Base-by-base conservation (phyloP, 257 asterid genomes). In the Paulownia fortunei region DNA sequence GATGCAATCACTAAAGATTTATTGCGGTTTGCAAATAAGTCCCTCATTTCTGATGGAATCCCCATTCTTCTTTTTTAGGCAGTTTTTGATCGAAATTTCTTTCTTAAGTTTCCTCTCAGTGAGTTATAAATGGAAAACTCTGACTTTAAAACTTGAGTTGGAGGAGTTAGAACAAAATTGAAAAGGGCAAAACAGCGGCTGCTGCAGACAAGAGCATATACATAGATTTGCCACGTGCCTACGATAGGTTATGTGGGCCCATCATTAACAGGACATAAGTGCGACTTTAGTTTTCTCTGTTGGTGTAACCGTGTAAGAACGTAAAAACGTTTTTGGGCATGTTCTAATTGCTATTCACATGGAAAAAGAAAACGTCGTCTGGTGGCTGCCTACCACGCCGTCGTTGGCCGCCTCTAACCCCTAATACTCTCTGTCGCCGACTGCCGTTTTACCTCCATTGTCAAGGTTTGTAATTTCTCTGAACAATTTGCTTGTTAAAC, bases 1-100 rank as follows among this genome's bases (percentile, higher is more conserved):
- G 86, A 82, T 49, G 83, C 78, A 32, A 79, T 72, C 79, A 65
- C 15, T 8, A 79, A 79, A 36, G 83, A 34, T 64, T 65, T 76
- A 59, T 15, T 76, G 19, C 69, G 36, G 27, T 67, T 76, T 41
- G 73, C 60, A 61, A 67, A 66, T 39, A 41, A n/a, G 37, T 76
- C 76, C 69, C 32, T 55, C 69, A 67, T 66, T 58, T 76, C 75
- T 7, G 69, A 66, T 67, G 81, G 49, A 64, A 34, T 34, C 44
- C 49, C 46, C 56, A 66, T 68, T 30, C 9, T 68, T 30, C 9
- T 24, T 21, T 36, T 15, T 13, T 15, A 6, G 30, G 47, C 69
- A 60, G 26, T 73, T 46, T 19, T 51, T 21, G 59, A 75, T 63
- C 64, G 18, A 18, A 26, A 1, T 34, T 55, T 32, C 5, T 32